Evolutionary conservation across 1,284 basidiomycete genomes (phyloP), one percentile per base, ranked within the genome.

Genomic region (Calocybe gambosa): DNA sequence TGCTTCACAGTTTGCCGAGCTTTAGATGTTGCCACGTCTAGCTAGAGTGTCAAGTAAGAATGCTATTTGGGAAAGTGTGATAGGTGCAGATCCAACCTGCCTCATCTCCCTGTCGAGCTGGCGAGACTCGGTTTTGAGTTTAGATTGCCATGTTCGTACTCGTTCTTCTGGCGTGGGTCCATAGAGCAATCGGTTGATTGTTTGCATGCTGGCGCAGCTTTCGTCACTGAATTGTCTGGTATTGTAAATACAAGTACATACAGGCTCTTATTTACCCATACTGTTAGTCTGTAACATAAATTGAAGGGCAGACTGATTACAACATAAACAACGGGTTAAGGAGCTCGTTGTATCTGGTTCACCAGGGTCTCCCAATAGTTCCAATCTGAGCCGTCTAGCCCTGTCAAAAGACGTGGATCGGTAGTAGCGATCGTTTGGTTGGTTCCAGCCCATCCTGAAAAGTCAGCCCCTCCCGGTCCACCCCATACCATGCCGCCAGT

Each of bases 131-230:
- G 77, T 65, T 40, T 89, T 82, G 50, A 97, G 70, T 64, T 89
- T 92, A 15, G 71, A 58, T 62, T 96, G 92, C 94, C 94, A 97
- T 66, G 78, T 75, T 42, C 85, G 78, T 10, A 96, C 85, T 58
- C 78, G 82, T 70, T 97, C 95, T 66, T 97, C 93, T 28, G 94
- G 86, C 0, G 92, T 89, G 15, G 93, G 94, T 2, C 94, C 94
- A 69, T 96, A 97, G 33, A 98, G 69, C 65, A 94, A 93, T 42
- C 89, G 82, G 58, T 89, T 91, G 55, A 95, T 83, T 25, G 85
- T 71, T 66, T 94, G 89, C 90, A 94, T 93, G 39, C 37, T 53
- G 21, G 26, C 26, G 39, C 40, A 26, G 26, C 21, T 29, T 29
- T 7, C 36, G 43, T 39, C 37, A 35, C 28, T 5, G 33, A 9